A percentile compares a stretch with the other conserved stretches of the same genome.
Conservation (phyloP, 495 filamentous ascomycete genomes). For the Lophiostoma macrostomum region DNA sequence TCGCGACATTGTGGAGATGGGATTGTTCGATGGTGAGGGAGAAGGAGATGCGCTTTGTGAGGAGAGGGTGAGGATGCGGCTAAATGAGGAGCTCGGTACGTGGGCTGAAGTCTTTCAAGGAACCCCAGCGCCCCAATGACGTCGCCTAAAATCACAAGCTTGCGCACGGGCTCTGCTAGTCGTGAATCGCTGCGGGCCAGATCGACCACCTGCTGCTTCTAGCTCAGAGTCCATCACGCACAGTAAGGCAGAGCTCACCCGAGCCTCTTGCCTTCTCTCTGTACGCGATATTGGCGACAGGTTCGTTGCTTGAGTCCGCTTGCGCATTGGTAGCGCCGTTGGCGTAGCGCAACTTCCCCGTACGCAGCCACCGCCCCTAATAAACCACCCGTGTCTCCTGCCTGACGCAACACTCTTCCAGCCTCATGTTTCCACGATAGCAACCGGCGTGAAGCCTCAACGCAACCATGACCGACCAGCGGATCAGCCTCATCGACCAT, state of each 20-base stretch:
- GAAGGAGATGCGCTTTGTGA: conserved; percentile 9
- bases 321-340: not conserved
- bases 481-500: conserved; percentile 58
- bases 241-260: too few species aligned
- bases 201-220: conserved; percentile 4
- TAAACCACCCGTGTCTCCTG: conserved; percentile 1
- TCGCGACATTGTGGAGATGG: conserved; percentile 27
- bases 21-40: not conserved
- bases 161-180: conserved; percentile 12
- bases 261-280: conserved; percentile 1
- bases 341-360: not conserved
- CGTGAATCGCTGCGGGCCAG: conserved; percentile 10
- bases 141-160: conserved; percentile 18
- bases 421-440: conserved; percentile 13
- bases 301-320: not conserved
- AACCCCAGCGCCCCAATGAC: conserved; percentile 18
- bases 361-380: not conserved
- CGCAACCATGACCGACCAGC: conserved; percentile 54
- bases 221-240: too few species aligned
- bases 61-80: conserved; percentile 7
- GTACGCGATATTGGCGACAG: conserved; percentile 1
- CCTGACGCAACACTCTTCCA: not conserved
- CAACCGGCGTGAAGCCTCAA: not conserved
- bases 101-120: conserved; percentile 1
- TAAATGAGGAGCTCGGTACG: conserved; percentile 1